phyloP scores from a whole-genome alignment of 2,329 filamentous ascomycete species.

The Diaporthe helianthi region DNA sequence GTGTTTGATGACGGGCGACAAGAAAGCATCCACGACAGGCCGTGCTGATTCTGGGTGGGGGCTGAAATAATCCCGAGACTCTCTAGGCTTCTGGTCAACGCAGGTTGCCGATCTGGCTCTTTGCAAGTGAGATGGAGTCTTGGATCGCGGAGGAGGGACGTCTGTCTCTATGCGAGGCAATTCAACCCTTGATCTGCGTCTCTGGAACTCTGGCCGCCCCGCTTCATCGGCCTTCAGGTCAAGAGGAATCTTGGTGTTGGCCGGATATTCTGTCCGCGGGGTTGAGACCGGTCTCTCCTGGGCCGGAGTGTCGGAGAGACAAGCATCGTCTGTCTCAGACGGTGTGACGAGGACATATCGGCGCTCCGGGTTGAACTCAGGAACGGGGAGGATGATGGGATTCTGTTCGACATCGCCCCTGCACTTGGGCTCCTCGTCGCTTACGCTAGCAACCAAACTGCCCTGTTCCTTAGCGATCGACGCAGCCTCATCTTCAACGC shows the following conservation, averaged over 20 bases:
- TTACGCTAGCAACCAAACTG: constrained; percentile 42
- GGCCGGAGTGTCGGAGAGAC: constrained; percentile 8
- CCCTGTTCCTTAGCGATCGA: constrained; percentile 69
- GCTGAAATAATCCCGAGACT: constrained; percentile 44
- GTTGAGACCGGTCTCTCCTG: constrained; percentile 29
- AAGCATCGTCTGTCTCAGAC: constrained; percentile 36
- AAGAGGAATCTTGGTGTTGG: constrained; percentile 50
- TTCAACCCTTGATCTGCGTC: constrained; percentile 48
- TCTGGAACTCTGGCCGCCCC: constrained; percentile 37
- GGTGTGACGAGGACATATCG: constrained; percentile 67
- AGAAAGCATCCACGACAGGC: constrained; percentile 45
- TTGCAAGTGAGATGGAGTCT: constrained; percentile 41
- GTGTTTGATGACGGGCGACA: constrained; percentile 53
- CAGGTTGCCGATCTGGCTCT: constrained; percentile 46
- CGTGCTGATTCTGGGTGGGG: constrained; percentile 37
- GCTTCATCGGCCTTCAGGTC: constrained; percentile 40
- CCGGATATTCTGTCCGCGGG: constrained; percentile 45
- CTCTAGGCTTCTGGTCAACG: constrained; percentile 38
- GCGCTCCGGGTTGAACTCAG: constrained; percentile 66
- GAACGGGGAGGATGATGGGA: constrained; percentile 70
- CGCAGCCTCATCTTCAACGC: constrained; percentile 72
- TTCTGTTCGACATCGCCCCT: constrained; percentile 73
- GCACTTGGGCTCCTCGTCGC: constrained; percentile 63
- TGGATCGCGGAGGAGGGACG: constrained; percentile 38
- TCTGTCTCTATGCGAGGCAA: constrained; percentile 56